Percentiles rank a stretch among this genome's conserved stretches.
Conservation (phyloP, 495 filamentous ascomycete genomes). For the Thozetella sp. region DNA sequence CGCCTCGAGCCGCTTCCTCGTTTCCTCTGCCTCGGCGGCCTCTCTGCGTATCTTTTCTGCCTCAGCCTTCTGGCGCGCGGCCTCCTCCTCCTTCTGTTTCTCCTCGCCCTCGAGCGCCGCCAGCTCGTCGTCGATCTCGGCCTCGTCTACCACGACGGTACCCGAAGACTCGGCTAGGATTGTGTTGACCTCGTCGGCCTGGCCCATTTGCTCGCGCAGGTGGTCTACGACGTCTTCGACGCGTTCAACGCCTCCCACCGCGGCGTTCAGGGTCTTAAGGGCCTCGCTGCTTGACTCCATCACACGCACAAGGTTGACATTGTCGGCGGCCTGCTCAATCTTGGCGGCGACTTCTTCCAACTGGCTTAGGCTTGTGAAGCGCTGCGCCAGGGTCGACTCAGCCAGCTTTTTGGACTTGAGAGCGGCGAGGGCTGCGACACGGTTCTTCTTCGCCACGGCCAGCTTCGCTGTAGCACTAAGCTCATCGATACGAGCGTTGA, state of each 20-base stretch:
- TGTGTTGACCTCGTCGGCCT: constrained; percentile 79
- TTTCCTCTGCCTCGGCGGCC: constrained; percentile 18
- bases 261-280: constrained; percentile 69
- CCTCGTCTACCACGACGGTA: constrained; percentile 67
- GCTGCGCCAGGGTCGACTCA: constrained; percentile 68
- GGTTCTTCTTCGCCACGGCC: constrained; percentile 70
- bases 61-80: constrained; percentile 43
- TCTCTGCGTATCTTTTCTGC: constrained; percentile 16
- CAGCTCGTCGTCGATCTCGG: constrained; percentile 87
- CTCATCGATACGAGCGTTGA: constrained; percentile 55
- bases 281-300: constrained; percentile 79
- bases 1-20: constrained; percentile 34
- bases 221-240: constrained; percentile 76
- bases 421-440: constrained; percentile 71
- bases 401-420: constrained; percentile 82
- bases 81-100: constrained; percentile 54
- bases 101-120: constrained; percentile 73
- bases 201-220: constrained; percentile 77
- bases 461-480: constrained; percentile 65
- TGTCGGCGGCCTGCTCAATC: constrained; percentile 83
- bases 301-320: constrained; percentile 75
- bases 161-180: constrained; percentile 65
- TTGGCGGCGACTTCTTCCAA: constrained; percentile 78
- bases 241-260: constrained; percentile 74
- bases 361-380: constrained; percentile 72